Conservation (phyloP, 768 basidiomycete species). For the Piloderma croceum region DNA sequence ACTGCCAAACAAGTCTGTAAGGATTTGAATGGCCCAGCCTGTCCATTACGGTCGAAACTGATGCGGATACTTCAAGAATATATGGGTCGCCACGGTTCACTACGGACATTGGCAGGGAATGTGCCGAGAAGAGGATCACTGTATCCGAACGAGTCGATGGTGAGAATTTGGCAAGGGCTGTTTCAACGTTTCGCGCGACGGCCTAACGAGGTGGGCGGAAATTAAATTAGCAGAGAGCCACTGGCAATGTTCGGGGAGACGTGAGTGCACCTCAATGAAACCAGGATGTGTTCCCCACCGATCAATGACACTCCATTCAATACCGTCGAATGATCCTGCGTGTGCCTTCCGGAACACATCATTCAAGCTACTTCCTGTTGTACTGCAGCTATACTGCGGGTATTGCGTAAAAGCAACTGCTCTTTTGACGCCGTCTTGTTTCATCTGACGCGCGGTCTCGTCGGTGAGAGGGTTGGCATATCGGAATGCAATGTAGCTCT, state of each 20-base stretch:
- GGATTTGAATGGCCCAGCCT: constrained; percentile 75
- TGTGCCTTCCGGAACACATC: constrained; percentile 73
- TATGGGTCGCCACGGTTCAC: constrained; percentile 99
- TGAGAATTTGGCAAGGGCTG: constrained; percentile 74
- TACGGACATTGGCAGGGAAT: constrained; percentile 96
- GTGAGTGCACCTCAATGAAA: constrained; percentile 88
- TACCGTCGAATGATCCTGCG: constrained; percentile 53
- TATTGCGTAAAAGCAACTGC: constrained; percentile 98
- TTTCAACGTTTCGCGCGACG: constrained; percentile 82
- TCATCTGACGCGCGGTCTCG: constrained; percentile 77
- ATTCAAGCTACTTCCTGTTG: constrained; percentile 95
- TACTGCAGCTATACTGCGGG: constrained; percentile 97
- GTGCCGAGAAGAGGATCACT: constrained; percentile 92
- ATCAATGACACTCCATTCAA: constrained; percentile 97
- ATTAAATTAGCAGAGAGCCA: no score
- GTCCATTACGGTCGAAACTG: constrained; percentile 91
- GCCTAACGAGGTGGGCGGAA: constrained; percentile 68
- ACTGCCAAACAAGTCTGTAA: constrained; percentile 96
- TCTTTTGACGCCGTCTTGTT: constrained; percentile 82
- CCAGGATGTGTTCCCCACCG: constrained; percentile 96
- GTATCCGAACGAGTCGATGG: constrained; percentile 63
- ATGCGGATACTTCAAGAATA: constrained; percentile 88
- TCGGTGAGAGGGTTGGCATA: constrained; percentile 88
- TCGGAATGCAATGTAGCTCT: constrained; percentile 92
- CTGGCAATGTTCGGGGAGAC: constrained; percentile 15